phyloP scores from a whole-genome alignment of 192 early-diverging fungal genomes.

The Rhizoclosmatium sp. region DNA sequence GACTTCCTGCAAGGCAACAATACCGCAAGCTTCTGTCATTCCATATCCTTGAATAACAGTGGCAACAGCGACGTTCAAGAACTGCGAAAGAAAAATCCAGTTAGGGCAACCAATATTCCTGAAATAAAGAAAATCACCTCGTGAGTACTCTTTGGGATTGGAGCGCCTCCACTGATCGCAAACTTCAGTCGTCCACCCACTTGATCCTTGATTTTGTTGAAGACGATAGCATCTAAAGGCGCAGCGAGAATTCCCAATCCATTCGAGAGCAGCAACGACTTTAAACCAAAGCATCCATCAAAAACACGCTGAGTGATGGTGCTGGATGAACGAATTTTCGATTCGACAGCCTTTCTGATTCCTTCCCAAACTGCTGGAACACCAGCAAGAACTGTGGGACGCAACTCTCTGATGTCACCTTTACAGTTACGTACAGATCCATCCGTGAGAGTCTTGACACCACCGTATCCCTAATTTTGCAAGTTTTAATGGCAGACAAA shows the following conservation, averaged over 20 bases:
- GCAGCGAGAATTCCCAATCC: conserved; percentile 68
- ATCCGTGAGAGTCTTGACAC: conserved; percentile 72
- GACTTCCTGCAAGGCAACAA: conserved; percentile 53
- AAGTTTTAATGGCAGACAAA: conserved; percentile 58
- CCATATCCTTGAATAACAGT: conserved; percentile 92
- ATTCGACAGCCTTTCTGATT: conserved; percentile 85
- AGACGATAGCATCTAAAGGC: conserved; percentile 77
- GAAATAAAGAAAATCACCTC: conserved; percentile 70
- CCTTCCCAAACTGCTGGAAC: conserved; percentile 81
- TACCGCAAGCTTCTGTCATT: conserved; percentile 79
- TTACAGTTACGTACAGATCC: conserved; percentile 67
- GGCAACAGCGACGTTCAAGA: conserved; percentile 72
- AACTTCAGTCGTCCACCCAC: conserved; percentile 87
- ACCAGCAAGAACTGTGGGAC: conserved; percentile 74
- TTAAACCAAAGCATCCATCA: conserved; percentile 74
- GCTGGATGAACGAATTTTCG: conserved; percentile 62
- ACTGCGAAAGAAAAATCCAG: conserved; percentile 64
- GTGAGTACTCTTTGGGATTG: conserved; percentile 85
- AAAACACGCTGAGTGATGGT: conserved; percentile 75
- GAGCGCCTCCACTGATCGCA: conserved; percentile 89
- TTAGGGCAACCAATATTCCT: conserved; percentile 80
- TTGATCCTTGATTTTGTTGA: conserved; percentile 81
- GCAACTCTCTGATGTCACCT: conserved; percentile 73
- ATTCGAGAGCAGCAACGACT: conserved; percentile 64
- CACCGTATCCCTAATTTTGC: conserved; percentile 67